Conservation (phyloP, 2,329 filamentous ascomycete genomes). For the Didymella arachidicola region DNA sequence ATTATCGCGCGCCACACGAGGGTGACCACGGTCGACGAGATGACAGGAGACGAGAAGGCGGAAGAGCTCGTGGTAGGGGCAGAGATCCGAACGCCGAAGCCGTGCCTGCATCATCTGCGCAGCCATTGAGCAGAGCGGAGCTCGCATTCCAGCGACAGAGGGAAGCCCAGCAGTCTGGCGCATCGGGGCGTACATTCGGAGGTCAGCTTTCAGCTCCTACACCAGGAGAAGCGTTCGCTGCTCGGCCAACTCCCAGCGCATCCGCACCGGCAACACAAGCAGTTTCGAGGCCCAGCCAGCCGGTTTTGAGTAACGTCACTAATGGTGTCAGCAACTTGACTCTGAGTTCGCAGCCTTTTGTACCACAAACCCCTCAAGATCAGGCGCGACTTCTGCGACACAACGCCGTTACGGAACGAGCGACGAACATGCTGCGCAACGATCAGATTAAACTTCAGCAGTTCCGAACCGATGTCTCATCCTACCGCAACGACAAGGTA, state of each 20-base stretch:
- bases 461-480: constrained; percentile 82
- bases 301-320: constrained; percentile 28
- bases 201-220: constrained; percentile 73
- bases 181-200: constrained; percentile 81
- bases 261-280: constrained; percentile 51
- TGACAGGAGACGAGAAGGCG: constrained; percentile 53
- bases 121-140: constrained; percentile 84
- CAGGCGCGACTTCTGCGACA: constrained; percentile 83
- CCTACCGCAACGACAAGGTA: constrained; percentile 74
- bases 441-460: constrained; percentile 75
- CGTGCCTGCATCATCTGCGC: constrained; percentile 76
- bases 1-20: constrained; percentile 73
- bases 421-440: constrained; percentile 79
- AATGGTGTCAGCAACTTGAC: constrained; percentile 32
- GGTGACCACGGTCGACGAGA: constrained; percentile 62
- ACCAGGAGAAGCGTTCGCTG: constrained; percentile 54
- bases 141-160: constrained; percentile 90
- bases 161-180: constrained; percentile 87
- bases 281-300: constrained; percentile 43
- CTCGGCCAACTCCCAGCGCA: constrained; percentile 55
- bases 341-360: constrained; percentile 44
- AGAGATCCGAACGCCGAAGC: constrained; percentile 88
- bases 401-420: constrained; percentile 83
- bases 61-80: constrained; percentile 68
- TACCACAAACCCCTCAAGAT: constrained; percentile 70